A percentile compares a stretch with the other conserved stretches of the same genome.
Conservation (phyloP, 257 asterid species). For the Anisodus tanguticus region DNA sequence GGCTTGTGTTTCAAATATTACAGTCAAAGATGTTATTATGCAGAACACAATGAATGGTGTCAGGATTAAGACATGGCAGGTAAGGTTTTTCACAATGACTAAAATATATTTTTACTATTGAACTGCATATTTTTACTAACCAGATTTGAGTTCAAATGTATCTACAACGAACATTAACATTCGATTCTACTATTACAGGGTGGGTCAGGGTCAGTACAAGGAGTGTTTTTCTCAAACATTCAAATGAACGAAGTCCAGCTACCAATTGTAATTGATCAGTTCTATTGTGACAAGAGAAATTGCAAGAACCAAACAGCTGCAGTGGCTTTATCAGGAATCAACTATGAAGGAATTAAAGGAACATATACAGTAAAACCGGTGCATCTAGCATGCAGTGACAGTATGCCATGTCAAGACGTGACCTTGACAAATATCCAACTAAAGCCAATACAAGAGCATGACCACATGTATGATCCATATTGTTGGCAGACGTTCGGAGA, state of each 20-base stretch:
- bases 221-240: slow-evolving; percentile 77
- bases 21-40: slow-evolving; percentile 67
- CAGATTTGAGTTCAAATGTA: neutral
- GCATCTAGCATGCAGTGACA: slow-evolving; percentile 90
- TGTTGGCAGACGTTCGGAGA: slow-evolving; percentile 93
- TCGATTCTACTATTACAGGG: slow-evolving; percentile 55
- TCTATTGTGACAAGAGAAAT: slow-evolving; percentile 71
- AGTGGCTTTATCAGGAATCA: slow-evolving; percentile 80
- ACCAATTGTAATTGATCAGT: slow-evolving; percentile 90
- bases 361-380: slow-evolving; percentile 91
- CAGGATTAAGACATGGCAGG: slow-evolving; percentile 92
- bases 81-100: slow-evolving; percentile 9
- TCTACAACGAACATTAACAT: neutral
- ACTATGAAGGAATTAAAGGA: slow-evolving; percentile 72
- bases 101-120: neutral
- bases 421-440: slow-evolving; percentile 64
- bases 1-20: slow-evolving; percentile 88
- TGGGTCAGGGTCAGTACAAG: slow-evolving; percentile 84
- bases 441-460: slow-evolving; percentile 59
- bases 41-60: slow-evolving; percentile 76
- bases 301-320: slow-evolving; percentile 85
- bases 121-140: neutral
- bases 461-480: slow-evolving; percentile 84
- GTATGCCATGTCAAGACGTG: slow-evolving; percentile 73
- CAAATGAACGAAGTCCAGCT: slow-evolving; percentile 78